A percentile compares a stretch with the other conserved stretches of the same genome.
Conservation (phyloP, 192 early-diverging fungal genomes). For the Coemansia aciculifera region DNA sequence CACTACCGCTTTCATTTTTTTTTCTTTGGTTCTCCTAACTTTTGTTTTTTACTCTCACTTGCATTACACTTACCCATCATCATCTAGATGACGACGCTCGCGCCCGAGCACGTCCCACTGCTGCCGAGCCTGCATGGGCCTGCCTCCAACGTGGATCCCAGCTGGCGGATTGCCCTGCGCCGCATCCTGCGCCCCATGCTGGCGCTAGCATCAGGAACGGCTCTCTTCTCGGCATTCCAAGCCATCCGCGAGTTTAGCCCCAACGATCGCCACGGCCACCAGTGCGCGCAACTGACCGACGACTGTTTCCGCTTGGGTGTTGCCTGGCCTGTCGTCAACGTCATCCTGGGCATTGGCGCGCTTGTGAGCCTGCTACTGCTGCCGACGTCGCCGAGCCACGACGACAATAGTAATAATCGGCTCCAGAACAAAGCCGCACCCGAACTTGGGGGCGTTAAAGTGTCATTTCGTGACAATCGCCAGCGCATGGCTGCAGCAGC, state of each 20-base stretch:
- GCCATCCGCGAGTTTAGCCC: background rate
- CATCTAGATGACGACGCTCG: background rate
- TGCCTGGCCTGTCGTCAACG: slow-evolving; percentile 6
- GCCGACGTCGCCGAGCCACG: background rate
- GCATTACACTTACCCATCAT: background rate
- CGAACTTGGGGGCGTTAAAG: background rate
- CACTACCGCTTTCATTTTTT: background rate
- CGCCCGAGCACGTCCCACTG: background rate
- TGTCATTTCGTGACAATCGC: slow-evolving; percentile 34
- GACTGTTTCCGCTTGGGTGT: slow-evolving; percentile 19
- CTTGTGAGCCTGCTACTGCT: background rate
- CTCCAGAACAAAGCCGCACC: background rate
- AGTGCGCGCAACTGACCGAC: background rate
- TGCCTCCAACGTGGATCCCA: background rate
- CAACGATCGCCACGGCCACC: slow-evolving; percentile 1
- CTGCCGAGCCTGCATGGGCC: background rate
- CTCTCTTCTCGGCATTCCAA: background rate
- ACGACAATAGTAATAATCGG: background rate
- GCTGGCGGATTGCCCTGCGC: background rate
- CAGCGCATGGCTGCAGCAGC: slow-evolving; percentile 9
- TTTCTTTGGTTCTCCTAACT: background rate
- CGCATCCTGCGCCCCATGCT: background rate
- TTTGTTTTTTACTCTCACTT: background rate
- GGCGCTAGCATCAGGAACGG: background rate
- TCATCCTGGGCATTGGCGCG: background rate